A percentile compares a stretch with the other conserved stretches of the same genome.
Conservation (phyloP, 202 grass and related monocot species). For the Sporobolus alterniflorus region DNA sequence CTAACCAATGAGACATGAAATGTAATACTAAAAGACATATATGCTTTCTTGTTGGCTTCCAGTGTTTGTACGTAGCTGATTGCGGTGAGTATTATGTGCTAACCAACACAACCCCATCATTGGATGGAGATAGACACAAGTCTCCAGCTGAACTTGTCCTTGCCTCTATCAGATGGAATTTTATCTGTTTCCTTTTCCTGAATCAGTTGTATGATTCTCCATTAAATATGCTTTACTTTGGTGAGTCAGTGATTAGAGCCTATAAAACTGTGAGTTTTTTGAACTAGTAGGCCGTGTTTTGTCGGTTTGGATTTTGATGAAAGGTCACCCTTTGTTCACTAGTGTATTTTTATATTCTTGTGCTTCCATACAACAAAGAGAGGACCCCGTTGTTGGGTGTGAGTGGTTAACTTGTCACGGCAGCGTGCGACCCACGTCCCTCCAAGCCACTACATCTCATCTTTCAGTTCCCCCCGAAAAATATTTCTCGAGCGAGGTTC, state of each 20-base stretch:
- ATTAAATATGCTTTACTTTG: not conserved
- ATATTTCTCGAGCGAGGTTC: constrained; percentile 43
- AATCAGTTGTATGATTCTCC: not conserved
- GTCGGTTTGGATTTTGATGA: no score
- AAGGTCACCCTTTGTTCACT: no score
- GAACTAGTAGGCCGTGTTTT: not conserved
- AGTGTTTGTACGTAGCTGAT: not conserved
- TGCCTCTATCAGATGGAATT: not conserved
- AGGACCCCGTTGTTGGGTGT: constrained; percentile 32
- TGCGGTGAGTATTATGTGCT: not conserved
- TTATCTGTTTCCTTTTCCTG: not conserved
- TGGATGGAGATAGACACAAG: not conserved
- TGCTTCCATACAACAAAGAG: not conserved
- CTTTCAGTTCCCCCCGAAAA: constrained; percentile 1
- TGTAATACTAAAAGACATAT: no score
- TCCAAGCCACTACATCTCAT: constrained; percentile 15
- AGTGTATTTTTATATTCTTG: no score
- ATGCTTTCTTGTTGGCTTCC: no score
- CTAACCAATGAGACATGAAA: no score
- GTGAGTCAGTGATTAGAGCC: not conserved
- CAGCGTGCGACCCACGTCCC: constrained; percentile 28
- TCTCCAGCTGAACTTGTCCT: not conserved
- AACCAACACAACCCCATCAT: not conserved
- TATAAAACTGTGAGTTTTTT: not conserved
- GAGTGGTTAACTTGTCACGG: constrained; percentile 43